Evolutionary conservation across 2,329 filamentous ascomycete genomes (phyloP), one percentile per base, ranked within the genome.

Genomic region (Tricladium varicosporioides): DNA sequence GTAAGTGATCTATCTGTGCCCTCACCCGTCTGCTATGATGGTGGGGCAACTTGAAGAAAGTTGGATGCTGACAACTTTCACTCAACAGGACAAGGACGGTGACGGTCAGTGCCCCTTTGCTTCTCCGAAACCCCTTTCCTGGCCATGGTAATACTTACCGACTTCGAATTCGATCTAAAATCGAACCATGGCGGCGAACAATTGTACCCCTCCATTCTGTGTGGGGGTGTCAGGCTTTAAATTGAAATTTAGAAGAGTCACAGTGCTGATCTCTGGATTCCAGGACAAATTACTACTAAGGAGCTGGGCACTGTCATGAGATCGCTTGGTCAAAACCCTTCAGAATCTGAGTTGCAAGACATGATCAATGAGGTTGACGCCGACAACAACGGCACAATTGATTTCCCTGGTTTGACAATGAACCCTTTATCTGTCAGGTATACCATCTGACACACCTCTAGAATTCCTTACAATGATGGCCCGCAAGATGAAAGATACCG

Each of bases 351-450:
- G 77, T 80, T 94, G 64, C 90, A 94, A 78, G 90, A 94, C 72
- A 94, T 94, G 90, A 94, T 94, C 79, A 93, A 94, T 77, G 90
- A 94, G 79, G 90, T 94, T 63, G 90, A 94, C 70, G 89, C 89
- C 69, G 90, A 94, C 78, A 94, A 93, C 83, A 94, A 93, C 72
- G 90, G 90, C 76, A 94, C 90, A 66, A 94, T 94, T 71, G 90
- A 94, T 74, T 94, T 94, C 74, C 90, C 90, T 71, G 90, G 90
- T 93, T 83, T 68, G 83, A 44, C 65, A 55, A 51, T 2, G 33
- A 10, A 18, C 7, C 40, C 33, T 40, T 13, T 49, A 18, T 32
- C 2, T 5, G 9, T 27, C 4, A 27, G 22, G 22, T 32, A 40
- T 11, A 15, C 11, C 32, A 63, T 73, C 67, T 60, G 53, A 64